Percentiles rank a stretch among this genome's conserved stretches.
phyloP scores from a whole-genome alignment of 163 green algal species.

The Volvox carteri region DNA sequence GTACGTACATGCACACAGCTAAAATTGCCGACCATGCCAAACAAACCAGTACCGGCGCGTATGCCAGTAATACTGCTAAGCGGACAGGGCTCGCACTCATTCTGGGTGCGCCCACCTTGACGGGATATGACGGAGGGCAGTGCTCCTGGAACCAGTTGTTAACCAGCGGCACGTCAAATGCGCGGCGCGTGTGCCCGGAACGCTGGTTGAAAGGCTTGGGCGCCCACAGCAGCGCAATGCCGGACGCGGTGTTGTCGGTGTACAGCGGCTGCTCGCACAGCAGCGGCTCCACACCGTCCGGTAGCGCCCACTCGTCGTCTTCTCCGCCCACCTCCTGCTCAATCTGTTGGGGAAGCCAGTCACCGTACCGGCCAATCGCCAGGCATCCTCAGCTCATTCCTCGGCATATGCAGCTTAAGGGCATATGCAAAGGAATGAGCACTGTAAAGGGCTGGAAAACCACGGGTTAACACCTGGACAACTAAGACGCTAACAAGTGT shows the following conservation, averaged over 20 bases:
- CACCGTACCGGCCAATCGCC: no score
- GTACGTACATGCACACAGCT: no score
- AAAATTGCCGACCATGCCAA: no score
- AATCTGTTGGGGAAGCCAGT: slow-evolving; percentile 27
- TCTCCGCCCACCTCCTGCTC: slow-evolving; percentile 79
- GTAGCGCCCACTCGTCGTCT: slow-evolving; percentile 90
- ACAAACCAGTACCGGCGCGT: no score
- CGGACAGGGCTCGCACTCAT: no score
- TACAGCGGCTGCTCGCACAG: slow-evolving; percentile 84
- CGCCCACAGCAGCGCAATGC: slow-evolving; percentile 97
- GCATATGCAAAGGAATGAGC: no score
- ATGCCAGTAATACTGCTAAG: no score
- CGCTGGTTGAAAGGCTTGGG: slow-evolving; percentile 96
- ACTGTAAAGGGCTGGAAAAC: no score
- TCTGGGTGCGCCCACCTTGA: slow-evolving; percentile 90
- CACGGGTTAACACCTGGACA: no score
- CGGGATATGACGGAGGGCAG: slow-evolving; percentile 91
- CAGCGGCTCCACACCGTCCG: slow-evolving; percentile 87
- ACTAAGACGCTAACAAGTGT: no score
- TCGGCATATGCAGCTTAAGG: no score
- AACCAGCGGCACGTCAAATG: slow-evolving; percentile 96
- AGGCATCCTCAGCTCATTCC: no score
- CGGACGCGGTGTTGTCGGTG: slow-evolving; percentile 92
- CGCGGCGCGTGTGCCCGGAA: slow-evolving; percentile 88
- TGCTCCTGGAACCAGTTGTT: slow-evolving; percentile 98